Evolutionary conservation across 352 stramenopile genomes (phyloP).

Genomic region (Phytophthora multivora): DNA sequence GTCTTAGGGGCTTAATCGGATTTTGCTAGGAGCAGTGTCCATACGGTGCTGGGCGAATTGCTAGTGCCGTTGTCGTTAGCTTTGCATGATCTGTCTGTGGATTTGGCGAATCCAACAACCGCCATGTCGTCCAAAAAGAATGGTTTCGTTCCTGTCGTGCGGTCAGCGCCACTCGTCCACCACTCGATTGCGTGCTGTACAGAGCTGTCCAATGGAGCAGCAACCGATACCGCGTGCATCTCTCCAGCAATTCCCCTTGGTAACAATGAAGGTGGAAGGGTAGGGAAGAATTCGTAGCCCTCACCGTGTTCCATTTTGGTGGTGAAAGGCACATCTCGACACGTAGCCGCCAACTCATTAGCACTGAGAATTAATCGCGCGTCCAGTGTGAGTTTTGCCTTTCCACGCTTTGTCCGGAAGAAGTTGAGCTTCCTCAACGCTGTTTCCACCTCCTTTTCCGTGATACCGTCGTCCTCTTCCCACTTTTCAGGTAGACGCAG

Average conservation of each 20-base stretch:
- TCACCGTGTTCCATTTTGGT: slow-evolving; percentile 14
- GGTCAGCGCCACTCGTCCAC: slow-evolving; percentile 29
- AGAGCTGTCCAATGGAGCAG: slow-evolving; percentile 14
- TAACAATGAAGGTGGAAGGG: slow-evolving; percentile 3
- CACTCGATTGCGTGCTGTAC: slow-evolving; percentile 29
- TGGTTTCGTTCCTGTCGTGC: slow-evolving; percentile 18
- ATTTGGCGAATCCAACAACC: slow-evolving; percentile 35
- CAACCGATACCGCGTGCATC: slow-evolving; percentile 27
- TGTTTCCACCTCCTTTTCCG: slow-evolving; percentile 29
- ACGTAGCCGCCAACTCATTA: slow-evolving; percentile 29
- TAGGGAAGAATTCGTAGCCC: slow-evolving; percentile 20
- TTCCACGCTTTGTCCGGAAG: slow-evolving; percentile 24
- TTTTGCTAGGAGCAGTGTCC: slow-evolving; percentile 28
- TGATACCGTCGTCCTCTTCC: slow-evolving; percentile 12
- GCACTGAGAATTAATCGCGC: slow-evolving; percentile 37
- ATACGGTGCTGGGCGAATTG: slow-evolving; percentile 12
- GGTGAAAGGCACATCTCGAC: slow-evolving; percentile 17
- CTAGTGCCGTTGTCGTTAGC: background rate
- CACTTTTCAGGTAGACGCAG: slow-evolving; percentile 4
- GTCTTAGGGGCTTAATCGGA: slow-evolving; percentile 3
- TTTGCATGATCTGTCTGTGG: slow-evolving; percentile 16
- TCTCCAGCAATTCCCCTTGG: slow-evolving; percentile 16
- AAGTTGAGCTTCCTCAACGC: slow-evolving; percentile 39
- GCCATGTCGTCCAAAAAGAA: slow-evolving; percentile 31
- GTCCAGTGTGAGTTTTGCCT: slow-evolving; percentile 33